These are phyloP conservation scores for Fusarium nematophilum DNA, from an alignment of 2,329 filamentous ascomycete genomes.

Conservation along the genomic window DNA sequence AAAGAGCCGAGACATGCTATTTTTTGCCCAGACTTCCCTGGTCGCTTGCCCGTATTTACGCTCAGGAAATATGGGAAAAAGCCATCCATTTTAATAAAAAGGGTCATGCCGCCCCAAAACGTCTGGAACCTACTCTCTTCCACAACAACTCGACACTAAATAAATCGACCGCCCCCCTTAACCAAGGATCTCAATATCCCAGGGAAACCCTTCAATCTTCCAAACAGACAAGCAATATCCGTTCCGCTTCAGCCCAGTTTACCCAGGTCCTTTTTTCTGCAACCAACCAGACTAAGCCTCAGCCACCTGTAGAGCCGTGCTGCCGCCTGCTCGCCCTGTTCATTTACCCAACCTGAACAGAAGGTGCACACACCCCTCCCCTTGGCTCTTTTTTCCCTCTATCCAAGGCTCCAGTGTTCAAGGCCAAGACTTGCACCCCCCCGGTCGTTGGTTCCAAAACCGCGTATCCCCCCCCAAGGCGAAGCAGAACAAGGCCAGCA, in stretches of 20 bases:
- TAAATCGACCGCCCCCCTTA: conserved; percentile 1
- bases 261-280: conserved; percentile 20
- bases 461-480: conserved; percentile 23
- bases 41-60: neutral
- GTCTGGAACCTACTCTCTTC: conserved; percentile 11
- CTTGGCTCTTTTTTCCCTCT: conserved; percentile 9
- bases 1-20: conserved; percentile 16
- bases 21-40: conserved; percentile 19
- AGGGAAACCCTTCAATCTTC: conserved; percentile 35
- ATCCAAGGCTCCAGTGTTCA: conserved; percentile 36
- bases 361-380: conserved; percentile 27
- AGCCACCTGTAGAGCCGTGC: conserved; percentile 41
- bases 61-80: neutral
- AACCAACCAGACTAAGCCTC: conserved; percentile 42
- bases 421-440: conserved; percentile 17
- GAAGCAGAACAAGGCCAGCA: conserved; percentile 29
- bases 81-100: conserved; percentile 29
- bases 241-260: conserved; percentile 23
- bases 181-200: conserved; percentile 3
- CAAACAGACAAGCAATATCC: conserved; percentile 1
- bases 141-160: neutral
- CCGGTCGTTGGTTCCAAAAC: conserved; percentile 28
- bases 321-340: conserved; percentile 34
- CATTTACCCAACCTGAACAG: conserved; percentile 18
- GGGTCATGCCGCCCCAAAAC: conserved; percentile 12